Evolutionary conservation across 371 early-diverging fungal genomes (phyloP).

Genomic region (Entomophthora muscae): DNA sequence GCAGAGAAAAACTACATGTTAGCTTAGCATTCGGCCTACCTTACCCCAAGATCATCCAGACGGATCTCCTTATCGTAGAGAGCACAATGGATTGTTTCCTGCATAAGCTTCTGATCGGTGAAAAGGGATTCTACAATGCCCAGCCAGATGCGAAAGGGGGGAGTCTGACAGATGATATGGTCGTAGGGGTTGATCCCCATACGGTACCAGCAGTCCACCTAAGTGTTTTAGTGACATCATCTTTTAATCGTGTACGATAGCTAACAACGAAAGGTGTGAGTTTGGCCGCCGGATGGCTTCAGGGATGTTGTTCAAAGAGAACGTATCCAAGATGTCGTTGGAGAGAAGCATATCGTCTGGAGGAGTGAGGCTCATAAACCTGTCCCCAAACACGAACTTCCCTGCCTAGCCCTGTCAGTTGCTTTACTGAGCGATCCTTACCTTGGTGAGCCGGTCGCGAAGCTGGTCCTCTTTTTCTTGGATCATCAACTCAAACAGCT

Average conservation of each 20-base stretch:
- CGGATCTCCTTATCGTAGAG: slow-evolving; percentile 59
- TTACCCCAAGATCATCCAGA: slow-evolving; percentile 59
- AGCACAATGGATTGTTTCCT: slow-evolving; percentile 69
- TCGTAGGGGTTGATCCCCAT: slow-evolving; percentile 77
- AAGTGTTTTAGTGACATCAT: not conserved
- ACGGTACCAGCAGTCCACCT: slow-evolving; percentile 77
- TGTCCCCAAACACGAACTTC: slow-evolving; percentile 67
- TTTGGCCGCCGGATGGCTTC: slow-evolving; percentile 58
- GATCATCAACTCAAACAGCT: slow-evolving; percentile 85
- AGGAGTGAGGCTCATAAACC: slow-evolving; percentile 13
- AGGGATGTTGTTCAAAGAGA: slow-evolving; percentile 72
- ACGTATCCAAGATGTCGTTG: slow-evolving; percentile 65
- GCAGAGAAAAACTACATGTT: slow-evolving; percentile 60
- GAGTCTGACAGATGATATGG: slow-evolving; percentile 89
- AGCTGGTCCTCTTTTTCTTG: slow-evolving; percentile 70
- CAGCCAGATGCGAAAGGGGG: slow-evolving; percentile 83
- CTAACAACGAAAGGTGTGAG: slow-evolving; percentile 79
- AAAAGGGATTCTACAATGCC: slow-evolving; percentile 89
- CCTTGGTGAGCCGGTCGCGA: slow-evolving; percentile 36
- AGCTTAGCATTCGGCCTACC: not conserved
- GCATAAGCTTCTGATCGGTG: slow-evolving; percentile 49
- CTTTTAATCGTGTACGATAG: slow-evolving; percentile 54
- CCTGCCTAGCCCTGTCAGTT: slow-evolving; percentile 30
- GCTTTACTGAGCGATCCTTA: slow-evolving; percentile 11
- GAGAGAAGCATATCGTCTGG: slow-evolving; percentile 48